Conservation (phyloP, 108 stramenopile species). For the Discostella pseudostelligera region DNA sequence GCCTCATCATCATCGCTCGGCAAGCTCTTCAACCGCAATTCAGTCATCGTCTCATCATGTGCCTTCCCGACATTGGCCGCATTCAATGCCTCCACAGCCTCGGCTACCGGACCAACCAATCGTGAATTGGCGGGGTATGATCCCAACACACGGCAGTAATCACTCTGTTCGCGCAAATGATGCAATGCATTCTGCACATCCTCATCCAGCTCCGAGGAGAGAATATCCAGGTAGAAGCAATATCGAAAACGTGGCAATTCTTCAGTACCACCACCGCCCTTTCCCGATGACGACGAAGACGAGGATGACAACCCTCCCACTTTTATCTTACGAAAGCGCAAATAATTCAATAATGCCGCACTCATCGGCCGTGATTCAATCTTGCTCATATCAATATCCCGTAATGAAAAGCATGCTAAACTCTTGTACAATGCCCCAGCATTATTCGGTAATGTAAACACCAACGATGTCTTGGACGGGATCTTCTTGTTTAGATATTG, state of each 20-base stretch:
- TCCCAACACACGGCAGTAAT: constrained; percentile 83
- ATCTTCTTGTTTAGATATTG: constrained; percentile 71
- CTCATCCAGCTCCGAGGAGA: constrained; percentile 67
- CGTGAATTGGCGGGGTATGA: constrained; percentile 83
- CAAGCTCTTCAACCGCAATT: constrained; percentile 34
- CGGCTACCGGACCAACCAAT: constrained; percentile 77
- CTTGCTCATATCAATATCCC: constrained; percentile 96
- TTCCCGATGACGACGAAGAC: constrained; percentile 4
- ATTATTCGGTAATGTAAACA: constrained; percentile 92
- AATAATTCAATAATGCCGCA: constrained; percentile 76
- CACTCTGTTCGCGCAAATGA: constrained; percentile 85
- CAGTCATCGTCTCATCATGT: constrained; percentile 21
- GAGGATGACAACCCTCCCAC: constrained; percentile 6
- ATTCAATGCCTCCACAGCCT: constrained; percentile 73
- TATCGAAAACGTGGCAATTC: constrained; percentile 86
- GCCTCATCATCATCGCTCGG: constrained; percentile 60
- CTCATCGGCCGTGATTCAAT: constrained; percentile 95
- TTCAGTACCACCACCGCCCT: constrained; percentile 9
- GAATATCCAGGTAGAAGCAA: constrained; percentile 89
- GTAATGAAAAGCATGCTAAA: constrained; percentile 91
- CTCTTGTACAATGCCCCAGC: constrained; percentile 96
- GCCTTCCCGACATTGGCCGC: constrained; percentile 46
- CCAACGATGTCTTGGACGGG: constrained; percentile 88
- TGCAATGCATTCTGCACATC: constrained; percentile 79
- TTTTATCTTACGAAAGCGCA: constrained; percentile 69